phyloP scores from a whole-genome alignment of 768 basidiomycete genomes.

The Paxillus ammoniavirescens region DNA sequence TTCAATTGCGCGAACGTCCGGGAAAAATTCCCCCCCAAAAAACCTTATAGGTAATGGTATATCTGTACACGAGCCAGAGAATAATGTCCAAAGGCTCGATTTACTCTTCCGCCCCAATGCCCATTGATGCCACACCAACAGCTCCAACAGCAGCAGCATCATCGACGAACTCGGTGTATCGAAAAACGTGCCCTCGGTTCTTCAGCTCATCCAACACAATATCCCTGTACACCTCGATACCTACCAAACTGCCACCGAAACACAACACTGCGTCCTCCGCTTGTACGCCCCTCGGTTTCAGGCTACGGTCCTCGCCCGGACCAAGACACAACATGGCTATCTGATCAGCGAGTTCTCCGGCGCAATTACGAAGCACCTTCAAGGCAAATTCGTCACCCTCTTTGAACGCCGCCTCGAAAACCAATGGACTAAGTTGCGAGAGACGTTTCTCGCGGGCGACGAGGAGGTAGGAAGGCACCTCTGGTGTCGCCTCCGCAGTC shows the following conservation, averaged over 20 bases:
- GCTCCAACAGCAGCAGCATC: slow-evolving; percentile 72
- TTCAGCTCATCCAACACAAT: slow-evolving; percentile 54
- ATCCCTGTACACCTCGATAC: slow-evolving; percentile 57
- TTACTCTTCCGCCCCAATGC: neutral
- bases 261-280: slow-evolving; percentile 62
- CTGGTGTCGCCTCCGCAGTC: slow-evolving; percentile 12
- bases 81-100: neutral
- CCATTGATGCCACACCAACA: slow-evolving; percentile 43
- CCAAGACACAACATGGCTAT: slow-evolving; percentile 44
- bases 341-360: slow-evolving; percentile 55
- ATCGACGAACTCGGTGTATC: slow-evolving; percentile 61
- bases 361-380: slow-evolving; percentile 51
- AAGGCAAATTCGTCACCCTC: slow-evolving; percentile 65
- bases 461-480: slow-evolving; percentile 25
- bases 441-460: slow-evolving; percentile 68
- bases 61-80: no score
- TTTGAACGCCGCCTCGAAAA: slow-evolving; percentile 76
- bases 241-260: slow-evolving; percentile 78
- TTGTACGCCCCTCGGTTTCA: slow-evolving; percentile 39
- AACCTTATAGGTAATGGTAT: no score
- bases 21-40: no score
- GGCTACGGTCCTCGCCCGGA: slow-evolving; percentile 38
- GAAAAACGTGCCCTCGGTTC: slow-evolving; percentile 60
- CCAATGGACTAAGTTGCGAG: slow-evolving; percentile 69
- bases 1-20: no score